phyloP scores from a whole-genome alignment of 495 filamentous ascomycete species.

The Podospora pseudoanserina region DNA sequence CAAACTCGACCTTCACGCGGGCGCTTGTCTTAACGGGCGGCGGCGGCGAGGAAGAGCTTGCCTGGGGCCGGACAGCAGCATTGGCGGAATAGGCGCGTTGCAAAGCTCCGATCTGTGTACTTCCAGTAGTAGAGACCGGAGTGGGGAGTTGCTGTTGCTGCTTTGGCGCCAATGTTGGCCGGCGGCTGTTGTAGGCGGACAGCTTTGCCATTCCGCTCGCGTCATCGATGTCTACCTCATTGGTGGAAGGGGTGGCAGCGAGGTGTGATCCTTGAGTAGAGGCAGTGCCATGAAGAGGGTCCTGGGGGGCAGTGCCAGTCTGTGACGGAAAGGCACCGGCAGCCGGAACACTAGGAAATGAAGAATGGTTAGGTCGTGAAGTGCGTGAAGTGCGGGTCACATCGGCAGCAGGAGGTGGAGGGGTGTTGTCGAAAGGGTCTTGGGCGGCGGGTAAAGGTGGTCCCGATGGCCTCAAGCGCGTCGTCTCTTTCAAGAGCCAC shows the following conservation, averaged over 20 bases:
- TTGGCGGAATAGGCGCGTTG: not conserved
- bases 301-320: not conserved
- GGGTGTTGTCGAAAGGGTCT: slow-evolving; percentile 22
- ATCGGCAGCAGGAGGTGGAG: slow-evolving; percentile 6
- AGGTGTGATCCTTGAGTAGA: not conserved
- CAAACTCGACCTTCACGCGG: slow-evolving; percentile 15
- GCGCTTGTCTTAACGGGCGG: not conserved
- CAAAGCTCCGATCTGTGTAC: not conserved
- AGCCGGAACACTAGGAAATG: not conserved
- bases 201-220: not conserved
- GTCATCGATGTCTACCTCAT: not conserved
- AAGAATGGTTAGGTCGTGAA: not conserved
- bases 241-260: not conserved
- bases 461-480: slow-evolving; percentile 31
- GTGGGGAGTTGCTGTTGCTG: not conserved
- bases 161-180: not conserved
- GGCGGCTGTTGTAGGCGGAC: not conserved
- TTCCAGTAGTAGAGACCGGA: not conserved
- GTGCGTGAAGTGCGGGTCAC: not conserved
- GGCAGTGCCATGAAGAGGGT: not conserved
- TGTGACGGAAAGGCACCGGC: not conserved
- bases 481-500: slow-evolving; percentile 34
- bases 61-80: not conserved
- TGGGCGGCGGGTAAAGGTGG: slow-evolving; percentile 29
- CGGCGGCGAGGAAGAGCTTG: not conserved